Evolutionary conservation across 164 flowering plant genomes (phyloP).

Genomic region (Santalum album): DNA sequence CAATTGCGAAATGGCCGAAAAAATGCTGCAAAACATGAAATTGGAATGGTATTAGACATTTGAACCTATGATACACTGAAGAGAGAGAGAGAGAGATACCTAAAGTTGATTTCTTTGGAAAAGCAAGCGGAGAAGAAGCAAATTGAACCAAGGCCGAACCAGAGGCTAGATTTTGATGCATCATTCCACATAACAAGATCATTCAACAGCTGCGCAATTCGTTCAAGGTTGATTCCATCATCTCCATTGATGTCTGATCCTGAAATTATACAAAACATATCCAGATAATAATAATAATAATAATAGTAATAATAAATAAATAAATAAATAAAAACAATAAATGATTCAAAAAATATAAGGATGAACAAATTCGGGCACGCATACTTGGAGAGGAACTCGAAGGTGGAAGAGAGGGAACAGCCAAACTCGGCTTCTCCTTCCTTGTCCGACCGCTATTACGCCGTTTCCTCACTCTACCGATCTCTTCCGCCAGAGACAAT

Average conservation of each 20-base stretch:
- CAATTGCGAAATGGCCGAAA: conserved; percentile 59
- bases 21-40: conserved; percentile 40
- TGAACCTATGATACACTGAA: neutral
- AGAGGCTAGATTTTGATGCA: neutral
- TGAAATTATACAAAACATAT: neutral
- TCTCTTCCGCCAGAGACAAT: conserved; percentile 40
- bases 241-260: neutral
- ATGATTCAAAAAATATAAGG: neutral
- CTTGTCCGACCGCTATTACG: conserved; percentile 35
- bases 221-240: neutral
- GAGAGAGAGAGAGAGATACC: conserved; percentile 29
- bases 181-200: conserved; percentile 3
- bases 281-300: no score
- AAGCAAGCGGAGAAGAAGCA: conserved; percentile 1
- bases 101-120: conserved; percentile 28
- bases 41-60: neutral
- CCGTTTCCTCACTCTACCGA: conserved; percentile 40
- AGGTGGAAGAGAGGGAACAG: conserved; percentile 29
- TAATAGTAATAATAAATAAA: no score
- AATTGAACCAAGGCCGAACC: neutral
- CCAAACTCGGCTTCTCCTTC: conserved; percentile 42
- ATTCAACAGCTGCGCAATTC: neutral
- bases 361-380: conserved; percentile 2
- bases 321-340: conserved; percentile 8
- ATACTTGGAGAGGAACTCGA: conserved; percentile 34